These are phyloP conservation scores for Solanum pinnatisectum DNA, from an alignment of 257 asterid genomes.

Conservation along the genomic window DNA sequence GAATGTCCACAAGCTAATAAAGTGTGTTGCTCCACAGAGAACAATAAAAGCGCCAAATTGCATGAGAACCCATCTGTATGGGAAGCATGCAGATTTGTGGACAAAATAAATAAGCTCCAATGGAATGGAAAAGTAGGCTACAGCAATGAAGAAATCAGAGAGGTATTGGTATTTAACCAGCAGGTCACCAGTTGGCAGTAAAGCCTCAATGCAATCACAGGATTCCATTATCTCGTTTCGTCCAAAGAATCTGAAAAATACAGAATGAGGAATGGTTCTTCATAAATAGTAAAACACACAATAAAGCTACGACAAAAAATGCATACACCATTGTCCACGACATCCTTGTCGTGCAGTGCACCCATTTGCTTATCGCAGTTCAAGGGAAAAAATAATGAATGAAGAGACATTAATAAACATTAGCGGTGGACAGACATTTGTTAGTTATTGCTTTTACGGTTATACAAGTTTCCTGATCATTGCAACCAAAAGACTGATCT, in stretches of 20 bases:
- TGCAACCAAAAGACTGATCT: neutral
- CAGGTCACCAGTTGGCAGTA: slow-evolving; percentile 58
- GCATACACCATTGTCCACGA: neutral
- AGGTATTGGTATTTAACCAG: slow-evolving; percentile 57
- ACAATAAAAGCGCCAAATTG: slow-evolving; percentile 68
- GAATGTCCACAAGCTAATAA: slow-evolving; percentile 60
- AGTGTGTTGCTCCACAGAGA: slow-evolving; percentile 77
- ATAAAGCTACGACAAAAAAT: neutral
- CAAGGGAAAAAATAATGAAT: neutral
- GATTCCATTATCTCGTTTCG: slow-evolving; percentile 26
- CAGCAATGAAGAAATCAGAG: slow-evolving; percentile 57
- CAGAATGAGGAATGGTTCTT: neutral
- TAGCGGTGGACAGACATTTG: neutral
- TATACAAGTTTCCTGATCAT: neutral
- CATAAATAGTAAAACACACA: neutral
- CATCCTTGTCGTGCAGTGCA: neutral
- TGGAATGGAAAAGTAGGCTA: slow-evolving; percentile 71
- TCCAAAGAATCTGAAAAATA: slow-evolving; percentile 18
- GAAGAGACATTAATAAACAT: neutral
- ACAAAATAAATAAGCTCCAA: slow-evolving; percentile 67
- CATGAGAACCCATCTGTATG: slow-evolving; percentile 69
- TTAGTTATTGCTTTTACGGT: neutral
- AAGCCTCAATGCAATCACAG: slow-evolving; percentile 59
- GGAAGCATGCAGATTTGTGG: slow-evolving; percentile 55
- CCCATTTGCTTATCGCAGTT: neutral